Percentiles rank a stretch among this genome's conserved stretches.
phyloP scores from a whole-genome alignment of 75 land plant genomes.

The Pinus taeda region DNA sequence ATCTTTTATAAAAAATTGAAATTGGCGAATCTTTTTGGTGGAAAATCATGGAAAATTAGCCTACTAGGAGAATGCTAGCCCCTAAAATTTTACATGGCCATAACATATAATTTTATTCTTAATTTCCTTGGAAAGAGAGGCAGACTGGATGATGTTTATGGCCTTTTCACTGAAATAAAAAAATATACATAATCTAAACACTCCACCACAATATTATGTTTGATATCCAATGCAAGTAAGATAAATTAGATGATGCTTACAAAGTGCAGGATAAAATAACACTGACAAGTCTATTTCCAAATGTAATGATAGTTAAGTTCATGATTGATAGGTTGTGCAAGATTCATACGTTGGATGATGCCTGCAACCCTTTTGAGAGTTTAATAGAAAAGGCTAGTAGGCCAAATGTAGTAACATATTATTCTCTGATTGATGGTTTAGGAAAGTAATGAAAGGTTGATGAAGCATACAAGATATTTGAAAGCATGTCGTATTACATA shows the following conservation, averaged over 20 bases:
- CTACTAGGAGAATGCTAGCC: no score
- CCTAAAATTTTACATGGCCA: not conserved
- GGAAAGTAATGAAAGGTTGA: constrained; percentile 48
- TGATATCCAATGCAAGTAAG: constrained; percentile 52
- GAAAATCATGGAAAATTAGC: no score
- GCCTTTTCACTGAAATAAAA: constrained; percentile 56
- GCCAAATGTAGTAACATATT: constrained; percentile 43
- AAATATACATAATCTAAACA: constrained; percentile 55
- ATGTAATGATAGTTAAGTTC: constrained; percentile 59
- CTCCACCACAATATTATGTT: constrained; percentile 63
- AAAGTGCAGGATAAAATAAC: constrained; percentile 45
- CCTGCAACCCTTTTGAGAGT: constrained; percentile 42
- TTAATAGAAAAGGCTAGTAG: constrained; percentile 31
- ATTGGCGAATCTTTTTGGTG: no score
- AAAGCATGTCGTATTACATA: constrained; percentile 48
- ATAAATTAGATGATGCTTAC: constrained; percentile 47
- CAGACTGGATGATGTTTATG: constrained; percentile 36
- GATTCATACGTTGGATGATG: constrained; percentile 58
- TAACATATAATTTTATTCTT: not conserved
- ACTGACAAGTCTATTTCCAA: constrained; percentile 53
- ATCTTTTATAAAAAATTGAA: no score
- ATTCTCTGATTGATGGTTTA: constrained; percentile 54
- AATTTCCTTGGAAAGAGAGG: not conserved
- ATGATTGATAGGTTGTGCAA: constrained; percentile 70
- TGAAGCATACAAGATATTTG: constrained; percentile 4